Evolutionary conservation across 2,329 filamentous ascomycete species (phyloP).

Genomic region (Pseudonectria foliicola): DNA sequence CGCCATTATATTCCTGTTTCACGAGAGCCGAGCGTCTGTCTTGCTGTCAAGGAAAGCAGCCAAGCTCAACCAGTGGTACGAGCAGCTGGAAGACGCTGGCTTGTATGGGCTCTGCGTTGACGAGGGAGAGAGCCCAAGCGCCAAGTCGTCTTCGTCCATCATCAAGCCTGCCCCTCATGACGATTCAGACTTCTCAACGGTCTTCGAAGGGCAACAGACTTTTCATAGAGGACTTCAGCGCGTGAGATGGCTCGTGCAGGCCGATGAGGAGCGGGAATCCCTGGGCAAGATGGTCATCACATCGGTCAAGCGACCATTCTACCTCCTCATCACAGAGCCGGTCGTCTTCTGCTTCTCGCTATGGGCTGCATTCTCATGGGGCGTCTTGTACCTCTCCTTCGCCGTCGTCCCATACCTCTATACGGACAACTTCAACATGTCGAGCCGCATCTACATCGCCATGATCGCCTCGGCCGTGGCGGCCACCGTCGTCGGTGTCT

Average conservation of each 20-base stretch:
- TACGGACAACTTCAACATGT: constrained; percentile 53
- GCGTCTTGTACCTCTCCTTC: constrained; percentile 79
- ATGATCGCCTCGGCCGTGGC: constrained; percentile 61
- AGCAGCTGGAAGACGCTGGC: constrained; percentile 59
- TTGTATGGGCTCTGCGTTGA: constrained; percentile 40
- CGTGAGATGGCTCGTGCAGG: constrained; percentile 72
- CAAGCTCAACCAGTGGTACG: constrained; percentile 72
- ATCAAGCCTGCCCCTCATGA: constrained; percentile 10
- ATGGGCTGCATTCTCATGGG: constrained; percentile 89
- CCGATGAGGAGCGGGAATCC: constrained; percentile 68
- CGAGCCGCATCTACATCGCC: constrained; percentile 65
- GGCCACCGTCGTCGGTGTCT: constrained; percentile 62
- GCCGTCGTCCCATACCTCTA: constrained; percentile 76
- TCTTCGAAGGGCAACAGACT: not conserved
- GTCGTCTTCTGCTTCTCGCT: constrained; percentile 82
- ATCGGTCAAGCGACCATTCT: constrained; percentile 72
- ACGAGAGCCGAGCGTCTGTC: constrained; percentile 76
- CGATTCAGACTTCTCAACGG: constrained; percentile 4
- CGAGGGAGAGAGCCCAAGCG: constrained; percentile 5
- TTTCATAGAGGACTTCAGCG: constrained; percentile 29
- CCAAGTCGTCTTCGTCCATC: constrained; percentile 16
- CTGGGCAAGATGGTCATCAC: constrained; percentile 63
- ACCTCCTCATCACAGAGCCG: constrained; percentile 66
- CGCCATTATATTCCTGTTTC: constrained; percentile 62
- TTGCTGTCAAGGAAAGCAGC: constrained; percentile 69